Conservation (phyloP, 179 eudicot genomes). For the Beta lomatogona region DNA sequence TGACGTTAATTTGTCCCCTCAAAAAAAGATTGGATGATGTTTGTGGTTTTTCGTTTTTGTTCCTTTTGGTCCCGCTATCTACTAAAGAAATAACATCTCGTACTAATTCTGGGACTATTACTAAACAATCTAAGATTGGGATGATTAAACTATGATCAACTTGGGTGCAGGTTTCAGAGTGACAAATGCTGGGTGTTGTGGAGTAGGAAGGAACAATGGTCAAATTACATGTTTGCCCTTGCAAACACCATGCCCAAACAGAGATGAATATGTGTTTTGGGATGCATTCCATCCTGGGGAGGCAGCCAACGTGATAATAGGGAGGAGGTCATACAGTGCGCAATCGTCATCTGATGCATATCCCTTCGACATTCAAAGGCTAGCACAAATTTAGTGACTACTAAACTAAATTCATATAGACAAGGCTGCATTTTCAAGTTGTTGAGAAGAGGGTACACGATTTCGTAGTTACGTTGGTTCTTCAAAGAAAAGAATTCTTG, state of each 20-base stretch:
- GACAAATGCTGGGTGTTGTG: constrained; percentile 37
- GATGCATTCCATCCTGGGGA: constrained; percentile 43
- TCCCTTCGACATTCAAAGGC: constrained; percentile 34
- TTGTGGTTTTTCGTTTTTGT: too few species aligned
- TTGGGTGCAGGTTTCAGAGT: constrained; percentile 34
- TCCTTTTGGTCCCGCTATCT: too few species aligned
- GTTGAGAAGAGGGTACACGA: not conserved
- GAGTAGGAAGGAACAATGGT: constrained; percentile 38
- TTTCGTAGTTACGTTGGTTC: not conserved
- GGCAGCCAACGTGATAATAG: constrained; percentile 36
- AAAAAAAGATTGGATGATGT: too few species aligned
- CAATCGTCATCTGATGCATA: constrained; percentile 30
- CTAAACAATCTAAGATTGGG: too few species aligned
- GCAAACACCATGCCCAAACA: constrained; percentile 31
- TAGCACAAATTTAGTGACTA: constrained; percentile 26
- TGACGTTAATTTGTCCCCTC: too few species aligned
- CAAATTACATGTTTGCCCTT: constrained; percentile 39
- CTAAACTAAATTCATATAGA: too few species aligned
- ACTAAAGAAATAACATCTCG: too few species aligned
- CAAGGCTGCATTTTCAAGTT: not conserved
- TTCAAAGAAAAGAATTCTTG: not conserved
- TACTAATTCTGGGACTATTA: too few species aligned
- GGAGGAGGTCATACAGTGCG: constrained; percentile 34
- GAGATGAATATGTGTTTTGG: constrained; percentile 35
- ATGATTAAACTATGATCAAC: too few species aligned